These are phyloP conservation scores for Populus hybrid DNA, from an alignment of 441 rosid genomes.

Conservation along the genomic window DNA sequence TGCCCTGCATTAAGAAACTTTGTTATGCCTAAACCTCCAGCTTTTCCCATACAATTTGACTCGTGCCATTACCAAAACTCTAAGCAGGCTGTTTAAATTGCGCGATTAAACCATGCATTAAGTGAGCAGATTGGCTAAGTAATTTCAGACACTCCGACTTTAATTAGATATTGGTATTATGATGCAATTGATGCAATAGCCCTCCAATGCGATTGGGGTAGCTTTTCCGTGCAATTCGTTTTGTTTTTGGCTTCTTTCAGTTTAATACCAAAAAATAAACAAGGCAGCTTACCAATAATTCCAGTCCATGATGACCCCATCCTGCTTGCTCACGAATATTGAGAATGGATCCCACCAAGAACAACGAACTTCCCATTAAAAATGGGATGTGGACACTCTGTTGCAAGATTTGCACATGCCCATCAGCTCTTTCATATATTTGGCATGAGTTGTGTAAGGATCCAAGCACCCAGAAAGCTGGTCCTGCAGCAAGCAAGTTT, in stretches of 20 bases:
- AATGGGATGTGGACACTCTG: constrained; percentile 68
- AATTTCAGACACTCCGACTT: too few relatives aligned
- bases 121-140: neutral
- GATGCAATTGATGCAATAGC: too few relatives aligned
- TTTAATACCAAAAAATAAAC: neutral
- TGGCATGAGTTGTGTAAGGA: constrained; percentile 86
- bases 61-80: neutral
- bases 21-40: neutral
- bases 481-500: constrained; percentile 68
- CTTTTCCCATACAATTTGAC: neutral
- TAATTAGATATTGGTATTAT: too few relatives aligned
- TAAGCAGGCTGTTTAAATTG: neutral
- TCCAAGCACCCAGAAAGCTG: constrained; percentile 69
- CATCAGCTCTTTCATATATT: constrained; percentile 80
- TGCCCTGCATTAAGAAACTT: constrained; percentile 32
- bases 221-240: too few relatives aligned
- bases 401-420: constrained; percentile 68
- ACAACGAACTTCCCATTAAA: constrained; percentile 57
- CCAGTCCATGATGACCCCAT: constrained; percentile 35
- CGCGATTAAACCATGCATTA: neutral
- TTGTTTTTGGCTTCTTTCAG: neutral
- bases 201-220: too few relatives aligned
- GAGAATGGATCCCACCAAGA: constrained; percentile 55
- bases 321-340: constrained; percentile 48
- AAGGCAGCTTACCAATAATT: constrained; percentile 45